Evolutionary conservation across 176 grass and related monocot species (phyloP).

Genomic region (Pontederia paniculata): DNA sequence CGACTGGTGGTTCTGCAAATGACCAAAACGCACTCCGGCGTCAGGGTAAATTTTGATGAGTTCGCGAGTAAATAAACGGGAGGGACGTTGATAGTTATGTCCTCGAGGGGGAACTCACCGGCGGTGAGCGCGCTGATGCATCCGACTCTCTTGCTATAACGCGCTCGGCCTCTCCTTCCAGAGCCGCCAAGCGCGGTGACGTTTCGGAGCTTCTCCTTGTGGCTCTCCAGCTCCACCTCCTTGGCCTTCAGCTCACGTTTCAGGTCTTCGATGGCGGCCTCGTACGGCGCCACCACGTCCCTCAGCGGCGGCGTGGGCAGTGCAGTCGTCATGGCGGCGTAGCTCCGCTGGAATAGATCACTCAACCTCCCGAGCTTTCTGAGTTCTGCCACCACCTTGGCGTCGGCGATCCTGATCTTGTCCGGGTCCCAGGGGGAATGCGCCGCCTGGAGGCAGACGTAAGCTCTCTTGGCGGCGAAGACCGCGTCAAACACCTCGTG

Average conservation of each 20-base stretch:
- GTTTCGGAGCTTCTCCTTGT: constrained; percentile 47
- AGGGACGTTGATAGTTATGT: no score
- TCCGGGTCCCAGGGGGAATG: constrained; percentile 91
- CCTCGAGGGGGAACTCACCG: neutral
- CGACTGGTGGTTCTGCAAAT: neutral
- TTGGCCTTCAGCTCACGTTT: constrained; percentile 63
- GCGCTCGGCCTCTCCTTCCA: constrained; percentile 29
- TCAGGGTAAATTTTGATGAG: neutral
- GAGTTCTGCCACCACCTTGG: constrained; percentile 71
- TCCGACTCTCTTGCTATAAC: constrained; percentile 23
- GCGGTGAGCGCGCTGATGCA: neutral
- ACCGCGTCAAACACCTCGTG: constrained; percentile 76
- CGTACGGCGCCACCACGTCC: constrained; percentile 77
- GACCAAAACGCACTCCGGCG: neutral
- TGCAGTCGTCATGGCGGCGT: constrained; percentile 6
- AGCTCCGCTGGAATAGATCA: constrained; percentile 57
- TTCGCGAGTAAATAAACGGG: no score
- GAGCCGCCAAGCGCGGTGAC: constrained; percentile 14
- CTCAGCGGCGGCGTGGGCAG: constrained; percentile 24
- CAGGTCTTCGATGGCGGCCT: constrained; percentile 80
- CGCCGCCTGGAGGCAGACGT: constrained; percentile 63
- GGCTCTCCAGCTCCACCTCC: constrained; percentile 63
- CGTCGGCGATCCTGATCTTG: constrained; percentile 60
- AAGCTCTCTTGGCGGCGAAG: constrained; percentile 58
- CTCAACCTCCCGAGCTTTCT: constrained; percentile 61